These are phyloP conservation scores for Diaporthe aspalathi DNA, from an alignment of 2,329 filamentous ascomycete genomes.

Conservation along the genomic window DNA sequence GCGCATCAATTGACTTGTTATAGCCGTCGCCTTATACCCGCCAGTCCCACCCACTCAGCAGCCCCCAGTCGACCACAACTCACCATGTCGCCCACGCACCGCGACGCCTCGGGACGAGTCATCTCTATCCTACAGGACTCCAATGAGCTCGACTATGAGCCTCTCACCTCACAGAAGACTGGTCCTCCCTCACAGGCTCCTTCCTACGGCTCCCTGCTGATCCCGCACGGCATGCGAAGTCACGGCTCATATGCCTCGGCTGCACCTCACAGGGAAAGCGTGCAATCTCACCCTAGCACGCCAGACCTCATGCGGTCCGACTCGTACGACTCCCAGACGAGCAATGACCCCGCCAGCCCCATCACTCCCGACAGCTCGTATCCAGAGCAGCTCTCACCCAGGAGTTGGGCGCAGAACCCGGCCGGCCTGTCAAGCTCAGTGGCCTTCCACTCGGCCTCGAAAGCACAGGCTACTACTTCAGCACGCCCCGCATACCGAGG, in stretches of 20 bases:
- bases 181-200: background rate
- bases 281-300: constrained; percentile 60
- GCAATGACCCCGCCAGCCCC: constrained; percentile 65
- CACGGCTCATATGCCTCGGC: constrained; percentile 23
- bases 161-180: constrained; percentile 7
- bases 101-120: constrained; percentile 35
- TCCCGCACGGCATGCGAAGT: constrained; percentile 10
- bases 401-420: background rate
- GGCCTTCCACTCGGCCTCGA: constrained; percentile 52
- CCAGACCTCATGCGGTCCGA: constrained; percentile 70
- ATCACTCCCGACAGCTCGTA: constrained; percentile 63
- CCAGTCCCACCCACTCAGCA: background rate
- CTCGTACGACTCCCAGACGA: constrained; percentile 71
- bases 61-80: background rate
- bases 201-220: background rate
- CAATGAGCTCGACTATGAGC: constrained; percentile 26
- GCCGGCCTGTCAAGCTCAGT: constrained; percentile 42
- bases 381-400: constrained; percentile 29
- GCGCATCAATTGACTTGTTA: background rate
- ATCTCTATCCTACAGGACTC: constrained; percentile 37
- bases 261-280: constrained; percentile 10
- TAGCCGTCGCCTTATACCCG: background rate
- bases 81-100: constrained; percentile 32
- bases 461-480: constrained; percentile 49
- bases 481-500: constrained; percentile 40